Percentiles rank a stretch among this genome's conserved stretches.
These are phyloP conservation scores for Nectriaceae sp. DNA, from an alignment of 2,329 filamentous ascomycete genomes.

Conservation along the genomic window DNA sequence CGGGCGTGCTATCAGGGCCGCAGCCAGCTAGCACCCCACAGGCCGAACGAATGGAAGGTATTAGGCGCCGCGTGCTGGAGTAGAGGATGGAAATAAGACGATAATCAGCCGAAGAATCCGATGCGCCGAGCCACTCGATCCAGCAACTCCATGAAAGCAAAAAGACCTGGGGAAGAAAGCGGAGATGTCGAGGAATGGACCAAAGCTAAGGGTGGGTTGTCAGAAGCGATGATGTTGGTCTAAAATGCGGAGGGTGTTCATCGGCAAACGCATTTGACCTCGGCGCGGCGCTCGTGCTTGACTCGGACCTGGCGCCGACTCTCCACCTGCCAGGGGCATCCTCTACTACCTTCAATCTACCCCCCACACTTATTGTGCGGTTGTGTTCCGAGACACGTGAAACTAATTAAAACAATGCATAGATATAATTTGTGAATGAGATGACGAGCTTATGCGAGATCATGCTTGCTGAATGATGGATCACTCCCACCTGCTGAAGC, in stretches of 20 bases:
- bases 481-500: too few species aligned
- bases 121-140: conserved; percentile 15
- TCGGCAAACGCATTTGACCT: conserved; percentile 16
- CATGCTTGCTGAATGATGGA: too few species aligned
- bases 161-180: not conserved
- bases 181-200: too few species aligned
- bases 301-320: conserved; percentile 22
- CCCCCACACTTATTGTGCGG: conserved; percentile 6
- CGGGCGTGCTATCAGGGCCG: not conserved
- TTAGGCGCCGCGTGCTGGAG: conserved; percentile 2
- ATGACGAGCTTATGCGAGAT: too few species aligned
- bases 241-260: conserved; percentile 12
- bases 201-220: conserved; percentile 2
- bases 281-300: conserved; percentile 10
- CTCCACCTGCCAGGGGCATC: not conserved
- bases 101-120: conserved; percentile 1
- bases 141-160: conserved; percentile 24
- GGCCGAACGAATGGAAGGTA: not conserved
- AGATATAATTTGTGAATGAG: too few species aligned
- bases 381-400: conserved; percentile 16
- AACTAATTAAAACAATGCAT: too few species aligned
- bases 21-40: not conserved
- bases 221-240: conserved; percentile 7
- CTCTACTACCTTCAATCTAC: conserved; percentile 8
- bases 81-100: conserved; percentile 2